These are phyloP conservation scores for Hydnomerulius pinastri DNA, from an alignment of 768 basidiomycete genomes.

Conservation along the genomic window DNA sequence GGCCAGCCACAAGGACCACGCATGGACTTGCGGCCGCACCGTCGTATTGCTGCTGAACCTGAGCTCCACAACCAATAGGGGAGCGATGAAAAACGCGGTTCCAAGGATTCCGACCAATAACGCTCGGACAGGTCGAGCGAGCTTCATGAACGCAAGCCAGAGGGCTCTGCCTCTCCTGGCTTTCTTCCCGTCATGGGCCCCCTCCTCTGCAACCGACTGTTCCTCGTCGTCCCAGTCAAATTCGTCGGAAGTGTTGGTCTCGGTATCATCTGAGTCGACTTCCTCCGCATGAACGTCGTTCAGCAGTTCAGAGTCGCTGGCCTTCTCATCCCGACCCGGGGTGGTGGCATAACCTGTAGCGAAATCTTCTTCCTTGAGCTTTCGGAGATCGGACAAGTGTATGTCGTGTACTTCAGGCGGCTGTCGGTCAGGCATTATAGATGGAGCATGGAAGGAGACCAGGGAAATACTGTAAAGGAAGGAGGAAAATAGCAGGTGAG, in stretches of 20 bases:
- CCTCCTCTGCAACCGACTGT: constrained; percentile 30
- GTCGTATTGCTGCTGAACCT: constrained; percentile 49
- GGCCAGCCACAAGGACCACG: constrained; percentile 69
- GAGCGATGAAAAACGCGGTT: constrained; percentile 64
- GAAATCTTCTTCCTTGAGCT: constrained; percentile 7
- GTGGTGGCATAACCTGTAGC: background rate
- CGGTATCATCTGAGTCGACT: constrained; percentile 38
- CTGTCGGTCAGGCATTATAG: constrained; percentile 18
- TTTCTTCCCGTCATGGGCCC: constrained; percentile 33
- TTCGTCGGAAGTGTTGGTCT: constrained; percentile 65
- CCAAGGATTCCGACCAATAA: constrained; percentile 61
- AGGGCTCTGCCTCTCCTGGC: constrained; percentile 64
- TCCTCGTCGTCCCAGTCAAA: constrained; percentile 77
- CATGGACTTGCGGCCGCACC: constrained; percentile 56
- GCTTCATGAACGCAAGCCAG: constrained; percentile 67
- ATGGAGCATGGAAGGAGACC: constrained; percentile 8
- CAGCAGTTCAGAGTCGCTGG: constrained; percentile 4
- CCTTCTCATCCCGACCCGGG: constrained; percentile 14
- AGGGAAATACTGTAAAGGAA: background rate
- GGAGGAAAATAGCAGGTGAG: background rate
- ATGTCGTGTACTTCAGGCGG: constrained; percentile 5
- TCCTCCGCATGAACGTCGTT: constrained; percentile 9
- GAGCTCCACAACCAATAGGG: constrained; percentile 66
- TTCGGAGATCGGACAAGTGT: constrained; percentile 5
- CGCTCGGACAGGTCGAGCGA: constrained; percentile 59